These are phyloP conservation scores for Pichia sp. DNA, from an alignment of 1,139 yeast genomes.

Conservation along the genomic window DNA sequence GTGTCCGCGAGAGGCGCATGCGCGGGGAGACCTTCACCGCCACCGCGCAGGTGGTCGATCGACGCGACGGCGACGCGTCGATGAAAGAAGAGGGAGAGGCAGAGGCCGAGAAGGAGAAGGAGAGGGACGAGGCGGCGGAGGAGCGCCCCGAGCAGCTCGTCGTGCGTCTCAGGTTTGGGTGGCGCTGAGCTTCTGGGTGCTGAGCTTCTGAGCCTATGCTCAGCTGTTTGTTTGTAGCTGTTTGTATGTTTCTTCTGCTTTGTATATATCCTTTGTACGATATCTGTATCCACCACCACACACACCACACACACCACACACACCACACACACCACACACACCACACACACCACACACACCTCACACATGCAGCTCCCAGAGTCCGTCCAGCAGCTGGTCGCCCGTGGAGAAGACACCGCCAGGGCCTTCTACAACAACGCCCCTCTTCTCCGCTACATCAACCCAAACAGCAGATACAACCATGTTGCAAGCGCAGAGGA, in stretches of 20 bases:
- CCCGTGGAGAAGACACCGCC: not conserved
- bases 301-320: too few species aligned
- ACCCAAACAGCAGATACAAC: conserved; percentile 25
- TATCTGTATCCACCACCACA: too few species aligned
- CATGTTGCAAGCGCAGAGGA: conserved; percentile 13
- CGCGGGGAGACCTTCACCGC: conserved; percentile 17
- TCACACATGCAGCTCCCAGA: conserved; percentile 5
- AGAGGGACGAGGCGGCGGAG: too few species aligned
- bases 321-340: too few species aligned
- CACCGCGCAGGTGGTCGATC: conserved; percentile 3
- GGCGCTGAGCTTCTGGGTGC: conserved; percentile 9
- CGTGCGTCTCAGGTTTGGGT: conserved; percentile 13
- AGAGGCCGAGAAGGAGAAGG: too few species aligned
- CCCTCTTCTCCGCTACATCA: conserved; percentile 29
- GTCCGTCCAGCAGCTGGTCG: not conserved
- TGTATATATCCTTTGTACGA: too few species aligned
- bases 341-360: too few species aligned
- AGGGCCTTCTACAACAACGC: conserved; percentile 25
- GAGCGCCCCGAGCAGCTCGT: too few species aligned
- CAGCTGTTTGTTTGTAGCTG: too few species aligned
- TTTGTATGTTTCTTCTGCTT: too few species aligned
- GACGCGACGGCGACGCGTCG: not conserved
- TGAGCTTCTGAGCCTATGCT: too few species aligned
- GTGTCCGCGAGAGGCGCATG: conserved; percentile 7
- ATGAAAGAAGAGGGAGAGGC: not conserved